phyloP scores from a whole-genome alignment of 169 alveolate species.

The Plasmodium gallinaceum region DNA sequence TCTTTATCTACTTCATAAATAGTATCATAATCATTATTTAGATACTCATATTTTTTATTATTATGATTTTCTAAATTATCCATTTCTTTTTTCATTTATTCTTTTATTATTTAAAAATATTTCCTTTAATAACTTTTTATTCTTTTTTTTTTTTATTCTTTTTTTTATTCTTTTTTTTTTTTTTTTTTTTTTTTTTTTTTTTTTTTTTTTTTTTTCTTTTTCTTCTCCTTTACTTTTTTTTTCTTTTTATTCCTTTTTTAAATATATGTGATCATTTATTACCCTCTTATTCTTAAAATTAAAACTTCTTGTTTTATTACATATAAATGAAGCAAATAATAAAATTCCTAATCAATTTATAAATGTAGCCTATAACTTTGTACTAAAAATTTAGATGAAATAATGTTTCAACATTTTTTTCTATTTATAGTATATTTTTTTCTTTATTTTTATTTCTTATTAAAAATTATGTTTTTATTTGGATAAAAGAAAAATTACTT shows the following conservation, averaged over 20 bases:
- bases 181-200: conserved; percentile 23
- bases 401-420: background rate
- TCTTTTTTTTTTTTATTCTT: conserved; percentile 3
- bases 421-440: background rate
- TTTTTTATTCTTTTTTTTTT: conserved; percentile 9
- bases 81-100: conserved; percentile 30
- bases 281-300: background rate
- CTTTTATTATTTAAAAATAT: background rate
- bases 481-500: background rate
- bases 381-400: background rate
- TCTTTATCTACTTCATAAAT: conserved; percentile 33
- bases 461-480: background rate
- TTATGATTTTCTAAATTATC: conserved; percentile 51
- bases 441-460: background rate
- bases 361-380: no score
- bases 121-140: background rate
- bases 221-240: conserved; percentile 3
- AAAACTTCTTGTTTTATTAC: conserved; percentile 12
- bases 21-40: conserved; percentile 44
- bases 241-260: conserved; percentile 11
- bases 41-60: conserved; percentile 59
- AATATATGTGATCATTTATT: background rate
- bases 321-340: no score
- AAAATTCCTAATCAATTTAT: no score
- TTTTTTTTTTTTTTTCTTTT: conserved; percentile 6